Conservation (phyloP, 768 basidiomycete genomes). For the Tulasnella sp. region DNA sequence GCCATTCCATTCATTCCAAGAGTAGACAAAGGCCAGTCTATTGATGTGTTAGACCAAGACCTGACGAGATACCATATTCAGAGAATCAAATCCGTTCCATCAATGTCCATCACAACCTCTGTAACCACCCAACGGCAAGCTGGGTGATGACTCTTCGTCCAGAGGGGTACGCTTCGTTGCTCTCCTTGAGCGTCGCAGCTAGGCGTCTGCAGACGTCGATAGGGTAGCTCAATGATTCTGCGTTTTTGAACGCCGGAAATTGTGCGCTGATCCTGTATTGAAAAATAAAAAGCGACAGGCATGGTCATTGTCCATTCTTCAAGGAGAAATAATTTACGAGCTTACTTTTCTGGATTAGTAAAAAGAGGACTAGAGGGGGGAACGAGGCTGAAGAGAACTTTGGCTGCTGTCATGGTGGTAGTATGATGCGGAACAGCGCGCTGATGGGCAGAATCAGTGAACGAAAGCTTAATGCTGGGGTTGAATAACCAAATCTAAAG, state of each 20-base stretch:
- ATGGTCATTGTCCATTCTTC: constrained; percentile 9
- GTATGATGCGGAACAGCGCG: constrained; percentile 47
- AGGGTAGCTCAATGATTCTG: constrained; percentile 81
- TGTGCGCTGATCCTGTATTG: constrained; percentile 26
- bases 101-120: constrained; percentile 21
- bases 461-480: constrained; percentile 71
- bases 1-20: too few relatives aligned
- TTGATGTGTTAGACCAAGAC: too few relatives aligned
- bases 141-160: constrained; percentile 68
- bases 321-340: constrained; percentile 8
- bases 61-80: too few relatives aligned
- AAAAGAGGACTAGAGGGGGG: constrained; percentile 45
- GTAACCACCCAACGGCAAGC: constrained; percentile 72
- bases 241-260: constrained; percentile 75
- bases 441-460: constrained; percentile 35
- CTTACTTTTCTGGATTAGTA: constrained; percentile 45
- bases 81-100: too few relatives aligned
- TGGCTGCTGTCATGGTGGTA: constrained; percentile 57
- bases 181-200: constrained; percentile 59
- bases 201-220: constrained; percentile 63
- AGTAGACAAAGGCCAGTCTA: too few relatives aligned
- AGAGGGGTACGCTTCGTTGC: constrained; percentile 65
- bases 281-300: not conserved
- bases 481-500: constrained; percentile 89
- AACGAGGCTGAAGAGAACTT: constrained; percentile 75